These are phyloP conservation scores for Tilletia setariae DNA, from an alignment of 1,284 basidiomycete genomes.

Conservation along the genomic window DNA sequence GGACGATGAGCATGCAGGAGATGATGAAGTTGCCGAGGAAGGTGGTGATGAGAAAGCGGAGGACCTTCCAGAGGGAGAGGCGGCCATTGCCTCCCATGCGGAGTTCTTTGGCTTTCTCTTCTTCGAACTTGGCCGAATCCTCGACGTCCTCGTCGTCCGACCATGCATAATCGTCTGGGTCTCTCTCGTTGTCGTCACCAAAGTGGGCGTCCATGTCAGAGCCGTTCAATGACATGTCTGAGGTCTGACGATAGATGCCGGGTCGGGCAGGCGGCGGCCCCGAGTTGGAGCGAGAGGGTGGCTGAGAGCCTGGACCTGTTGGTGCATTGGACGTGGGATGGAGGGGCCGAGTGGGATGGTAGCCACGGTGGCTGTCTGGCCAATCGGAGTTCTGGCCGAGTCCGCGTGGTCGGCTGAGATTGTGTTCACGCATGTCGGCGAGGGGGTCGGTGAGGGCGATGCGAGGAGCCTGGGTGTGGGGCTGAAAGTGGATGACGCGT, in stretches of 20 bases:
- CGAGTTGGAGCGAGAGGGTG: neutral
- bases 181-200: slow-evolving; percentile 23
- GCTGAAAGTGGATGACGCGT: neutral
- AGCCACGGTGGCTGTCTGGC: slow-evolving; percentile 10
- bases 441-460: slow-evolving; percentile 45
- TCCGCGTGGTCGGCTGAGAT: slow-evolving; percentile 35
- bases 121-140: slow-evolving; percentile 33
- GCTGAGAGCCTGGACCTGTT: neutral
- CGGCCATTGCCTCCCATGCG: slow-evolving; percentile 22
- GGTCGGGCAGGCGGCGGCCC: neutral
- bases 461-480: slow-evolving; percentile 26
- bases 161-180: slow-evolving; percentile 50
- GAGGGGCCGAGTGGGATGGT: neutral
- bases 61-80: slow-evolving; percentile 38
- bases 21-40: slow-evolving; percentile 50
- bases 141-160: slow-evolving; percentile 46
- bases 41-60: slow-evolving; percentile 38
- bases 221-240: slow-evolving; percentile 1
- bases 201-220: slow-evolving; percentile 35
- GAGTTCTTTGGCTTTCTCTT: slow-evolving; percentile 35
- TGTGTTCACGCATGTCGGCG: slow-evolving; percentile 39
- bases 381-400: slow-evolving; percentile 40
- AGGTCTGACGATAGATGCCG: neutral
- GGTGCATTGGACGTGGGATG: neutral
- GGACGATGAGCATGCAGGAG: slow-evolving; percentile 34